Base-by-base conservation (phyloP, 306 rosid species). In the Cucurbita argyrosperma region DNA sequence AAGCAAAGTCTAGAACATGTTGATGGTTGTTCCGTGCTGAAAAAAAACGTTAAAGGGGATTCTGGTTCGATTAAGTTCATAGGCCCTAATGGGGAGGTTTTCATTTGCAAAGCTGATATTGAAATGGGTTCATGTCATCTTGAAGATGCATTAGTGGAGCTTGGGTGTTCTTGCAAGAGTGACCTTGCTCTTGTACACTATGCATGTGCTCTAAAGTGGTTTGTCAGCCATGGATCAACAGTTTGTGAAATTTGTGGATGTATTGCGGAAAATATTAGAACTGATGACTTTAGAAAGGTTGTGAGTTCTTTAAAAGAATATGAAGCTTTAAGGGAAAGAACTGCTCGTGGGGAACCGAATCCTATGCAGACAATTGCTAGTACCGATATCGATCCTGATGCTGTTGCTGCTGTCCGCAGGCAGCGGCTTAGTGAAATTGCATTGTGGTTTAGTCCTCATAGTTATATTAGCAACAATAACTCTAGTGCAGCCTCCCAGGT, bases 171-270 rank as follows among this genome's bases (percentile, higher is more conserved):
- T 78, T 94, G 99, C 83, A 94, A 94, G 85, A 89, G 83, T 80
- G 99, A 94, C 80, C 95, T 94, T 74, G 99, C 91, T 76, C 76
- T 89, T 56, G 97, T 90, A 65, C 99, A 94, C 77, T 94, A 94
- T 70, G 90, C 96, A 6, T 94, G 99, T 79, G 99, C 99, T 38
- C 90, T 94, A 46, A 94, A 94, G 77, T 94, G 99, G 99, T 94
- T 94, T 82, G 81, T 94, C 69, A 94, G 86, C 79, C 99, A 91
- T 82, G 99, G 99, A 82, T 91, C 96, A 72, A 90, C 89, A 7
- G 72, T 89, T 59, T 94, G 99, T 85, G 99, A 94, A 87, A 94
- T 94, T 67, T 94, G 97, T 59, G 96, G 97, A 73, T 74, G 77
- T 68, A 40, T 74, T 57, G 94, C 99, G 15, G 87, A 86, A 82